A percentile compares a stretch with the other conserved stretches of the same genome.
Conservation (phyloP, 2,329 filamentous ascomycete genomes). For the Nemania serpens region DNA sequence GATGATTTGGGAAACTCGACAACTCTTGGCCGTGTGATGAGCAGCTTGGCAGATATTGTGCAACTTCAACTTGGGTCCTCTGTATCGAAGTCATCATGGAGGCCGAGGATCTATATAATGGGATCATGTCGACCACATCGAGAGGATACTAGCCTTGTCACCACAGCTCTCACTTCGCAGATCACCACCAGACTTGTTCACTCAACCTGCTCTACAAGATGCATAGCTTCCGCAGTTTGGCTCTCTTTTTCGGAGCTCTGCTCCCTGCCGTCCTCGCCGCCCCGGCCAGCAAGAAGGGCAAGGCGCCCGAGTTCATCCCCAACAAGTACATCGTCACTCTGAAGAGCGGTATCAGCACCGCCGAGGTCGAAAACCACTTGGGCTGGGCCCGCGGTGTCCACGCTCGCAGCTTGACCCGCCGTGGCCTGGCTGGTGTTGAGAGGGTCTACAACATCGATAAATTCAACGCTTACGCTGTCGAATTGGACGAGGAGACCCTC, state of each 20-base stretch:
- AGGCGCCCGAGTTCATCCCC: conserved; percentile 35
- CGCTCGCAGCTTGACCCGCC: conserved; percentile 43
- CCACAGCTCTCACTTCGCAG: conserved; percentile 19
- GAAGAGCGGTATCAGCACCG: conserved; percentile 38
- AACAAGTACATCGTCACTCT: conserved; percentile 42
- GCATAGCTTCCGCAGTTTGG: conserved; percentile 38
- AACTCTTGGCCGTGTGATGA: conserved; percentile 23
- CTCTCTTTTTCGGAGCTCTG: conserved; percentile 39
- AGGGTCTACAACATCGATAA: conserved; percentile 48
- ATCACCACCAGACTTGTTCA: background rate
- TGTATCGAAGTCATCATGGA: conserved; percentile 1
- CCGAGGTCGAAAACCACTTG: conserved; percentile 43
- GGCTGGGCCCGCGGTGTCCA: conserved; percentile 44
- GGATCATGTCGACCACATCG: background rate
- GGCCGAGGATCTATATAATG: conserved; percentile 22
- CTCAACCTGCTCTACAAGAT: conserved; percentile 26
- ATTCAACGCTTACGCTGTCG: conserved; percentile 49
- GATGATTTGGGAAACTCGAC: conserved; percentile 31
- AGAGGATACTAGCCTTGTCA: background rate
- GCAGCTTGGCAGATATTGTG: conserved; percentile 23
- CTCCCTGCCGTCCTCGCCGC: conserved; percentile 38
- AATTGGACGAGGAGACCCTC: conserved; percentile 47
- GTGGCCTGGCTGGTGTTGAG: conserved; percentile 45
- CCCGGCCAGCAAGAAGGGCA: conserved; percentile 31
- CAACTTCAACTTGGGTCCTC: conserved; percentile 19